These are phyloP conservation scores for Cymbopogon flexuosus DNA, from an alignment of 202 grass and related monocot species.

Conservation along the genomic window DNA sequence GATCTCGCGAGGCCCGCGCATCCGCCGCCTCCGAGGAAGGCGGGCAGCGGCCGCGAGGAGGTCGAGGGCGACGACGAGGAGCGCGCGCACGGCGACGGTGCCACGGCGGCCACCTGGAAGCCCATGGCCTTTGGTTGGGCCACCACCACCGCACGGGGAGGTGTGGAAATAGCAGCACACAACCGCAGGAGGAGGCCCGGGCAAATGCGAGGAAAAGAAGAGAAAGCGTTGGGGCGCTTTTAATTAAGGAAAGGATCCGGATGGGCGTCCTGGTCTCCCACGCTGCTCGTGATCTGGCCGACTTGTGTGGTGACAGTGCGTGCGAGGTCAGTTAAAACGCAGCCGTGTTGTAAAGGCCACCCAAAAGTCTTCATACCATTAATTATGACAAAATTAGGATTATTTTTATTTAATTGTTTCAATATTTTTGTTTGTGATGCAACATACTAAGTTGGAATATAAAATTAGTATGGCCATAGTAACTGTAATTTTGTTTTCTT, in stretches of 20 bases:
- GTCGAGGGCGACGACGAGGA: constrained; percentile 32
- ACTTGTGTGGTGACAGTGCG: neutral
- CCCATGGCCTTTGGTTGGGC: constrained; percentile 34
- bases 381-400: neutral
- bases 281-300: constrained; percentile 28
- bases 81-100: constrained; percentile 31
- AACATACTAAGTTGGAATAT: neutral
- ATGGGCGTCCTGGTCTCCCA: constrained; percentile 1
- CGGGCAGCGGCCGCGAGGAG: constrained; percentile 32
- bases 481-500: neutral
- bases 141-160: constrained; percentile 24
- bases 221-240: constrained; percentile 18
- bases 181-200: neutral
- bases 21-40: constrained; percentile 26
- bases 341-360: neutral
- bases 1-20: constrained; percentile 33
- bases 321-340: neutral
- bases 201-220: constrained; percentile 1
- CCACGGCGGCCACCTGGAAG: constrained; percentile 42
- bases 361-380: neutral
- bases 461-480: neutral
- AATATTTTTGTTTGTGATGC: neutral
- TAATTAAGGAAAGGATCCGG: constrained; percentile 23
- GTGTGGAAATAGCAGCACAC: constrained; percentile 12
- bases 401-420: neutral